Base-by-base conservation (phyloP, 2,329 filamentous ascomycete genomes). In the Alternaria alternata region DNA sequence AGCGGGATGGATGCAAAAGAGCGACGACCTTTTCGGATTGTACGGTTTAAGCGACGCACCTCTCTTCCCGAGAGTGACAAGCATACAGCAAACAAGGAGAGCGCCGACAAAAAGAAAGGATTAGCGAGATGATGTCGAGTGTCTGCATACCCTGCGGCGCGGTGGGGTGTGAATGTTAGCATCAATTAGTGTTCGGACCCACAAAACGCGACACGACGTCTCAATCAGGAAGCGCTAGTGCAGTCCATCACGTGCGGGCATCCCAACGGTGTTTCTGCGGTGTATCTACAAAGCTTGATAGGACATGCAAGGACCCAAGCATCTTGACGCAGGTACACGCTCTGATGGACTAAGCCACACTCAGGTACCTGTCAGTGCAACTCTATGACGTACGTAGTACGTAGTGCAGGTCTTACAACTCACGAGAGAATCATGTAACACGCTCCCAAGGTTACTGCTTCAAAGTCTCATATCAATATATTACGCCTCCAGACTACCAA, bases 21-120 rank as follows among this genome's bases (percentile, higher is more conserved):
- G 55, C 52, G 59, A 61, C 62, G 69, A 65, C 49, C 68, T 62
- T 63, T 67, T 66, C 41, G 61, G 60, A 59, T 54, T 53, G 59
- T 64, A 74, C 68, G 74, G 68, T 70, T 75, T 74, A 64, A 73
- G 66, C 61, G 73, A 70, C 70, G 75, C 77, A 72, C 75, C 69
- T 61, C 73, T 59, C 59, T 66, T 67, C 39, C 49, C 39, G 41
- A 73, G 64, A 38, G 65, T 68, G 62, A 66, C 58, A 68, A 79
- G 75, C 78, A 80, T 80, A 73, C 77, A 79, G 78, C 70, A 77
- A 53, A 76, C 34, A 51, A 76, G 57, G 20, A 64, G 54, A 26
- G 64, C 68, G 38, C 68, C 38, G 52, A 68, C 56, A 58, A 77
- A 72, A 72, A 54, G 63, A 67, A 69, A 71, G 44, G 62, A 68